phyloP scores from a whole-genome alignment of 2,329 filamentous ascomycete species.

The Reticulascus tulasneorum region DNA sequence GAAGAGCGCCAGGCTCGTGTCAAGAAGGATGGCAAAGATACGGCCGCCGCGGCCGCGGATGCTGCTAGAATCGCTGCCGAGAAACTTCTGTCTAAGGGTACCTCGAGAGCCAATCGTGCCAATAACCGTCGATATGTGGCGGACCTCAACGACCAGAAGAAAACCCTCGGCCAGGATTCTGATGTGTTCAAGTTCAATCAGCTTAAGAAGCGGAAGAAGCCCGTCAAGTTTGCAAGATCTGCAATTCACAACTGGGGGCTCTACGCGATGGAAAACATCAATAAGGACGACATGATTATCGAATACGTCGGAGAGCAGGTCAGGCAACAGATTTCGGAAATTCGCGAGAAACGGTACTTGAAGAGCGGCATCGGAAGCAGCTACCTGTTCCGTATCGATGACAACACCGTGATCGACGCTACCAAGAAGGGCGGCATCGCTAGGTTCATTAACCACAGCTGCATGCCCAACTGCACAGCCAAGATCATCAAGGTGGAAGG shows the following conservation, averaged over 20 bases:
- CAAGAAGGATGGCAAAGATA: slow-evolving; percentile 64
- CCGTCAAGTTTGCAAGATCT: slow-evolving; percentile 93
- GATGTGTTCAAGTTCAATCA: slow-evolving; percentile 97
- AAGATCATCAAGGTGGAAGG: slow-evolving; percentile 99
- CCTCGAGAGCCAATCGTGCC: slow-evolving; percentile 88
- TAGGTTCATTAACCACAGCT: slow-evolving; percentile 97
- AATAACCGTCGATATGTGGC: slow-evolving; percentile 94
- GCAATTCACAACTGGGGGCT: slow-evolving; percentile 99
- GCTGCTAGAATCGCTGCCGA: slow-evolving; percentile 71
- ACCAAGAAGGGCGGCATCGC: slow-evolving; percentile 98
- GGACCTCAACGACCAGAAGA: slow-evolving; percentile 93
- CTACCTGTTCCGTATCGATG: slow-evolving; percentile 97
- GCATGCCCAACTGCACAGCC: slow-evolving; percentile 95
- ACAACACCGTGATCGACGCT: slow-evolving; percentile 95
- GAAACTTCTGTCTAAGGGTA: slow-evolving; percentile 79
- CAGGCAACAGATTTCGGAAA: slow-evolving; percentile 93
- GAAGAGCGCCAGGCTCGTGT: slow-evolving; percentile 82
- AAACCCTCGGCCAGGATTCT: slow-evolving; percentile 77
- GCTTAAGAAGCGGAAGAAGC: slow-evolving; percentile 98
- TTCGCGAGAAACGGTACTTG: slow-evolving; percentile 86
- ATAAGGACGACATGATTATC: slow-evolving; percentile 98
- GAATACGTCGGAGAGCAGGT: slow-evolving; percentile 99
- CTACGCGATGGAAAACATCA: slow-evolving; percentile 96
- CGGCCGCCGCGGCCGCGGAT: slow-evolving; percentile 62
- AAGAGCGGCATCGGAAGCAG: slow-evolving; percentile 96